These are phyloP conservation scores for Talaromyces sp. DNA, from an alignment of 2,329 filamentous ascomycete genomes.

Conservation along the genomic window DNA sequence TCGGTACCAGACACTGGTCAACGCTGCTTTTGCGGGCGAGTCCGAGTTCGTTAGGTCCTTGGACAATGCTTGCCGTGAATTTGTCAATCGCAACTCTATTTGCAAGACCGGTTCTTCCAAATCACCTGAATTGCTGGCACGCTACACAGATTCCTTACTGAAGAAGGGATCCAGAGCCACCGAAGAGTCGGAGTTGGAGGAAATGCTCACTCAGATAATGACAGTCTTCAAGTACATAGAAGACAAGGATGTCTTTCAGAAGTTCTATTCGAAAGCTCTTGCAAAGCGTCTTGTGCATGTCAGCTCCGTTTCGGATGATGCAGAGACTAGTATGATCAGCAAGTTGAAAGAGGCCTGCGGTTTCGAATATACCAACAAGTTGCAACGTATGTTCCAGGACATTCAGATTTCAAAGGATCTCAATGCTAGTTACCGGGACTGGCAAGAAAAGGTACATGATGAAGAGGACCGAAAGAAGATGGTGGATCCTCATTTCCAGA, in stretches of 20 bases:
- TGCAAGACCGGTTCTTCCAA: conserved; percentile 92
- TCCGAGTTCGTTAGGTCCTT: conserved; percentile 94
- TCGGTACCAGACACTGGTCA: conserved; percentile 86
- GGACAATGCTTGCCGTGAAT: conserved; percentile 95
- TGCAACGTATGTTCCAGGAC: conserved; percentile 99
- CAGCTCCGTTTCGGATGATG: conserved; percentile 93
- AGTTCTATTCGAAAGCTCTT: conserved; percentile 96
- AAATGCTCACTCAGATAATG: conserved; percentile 88
- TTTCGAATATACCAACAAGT: conserved; percentile 98
- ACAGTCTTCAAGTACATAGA: conserved; percentile 99
- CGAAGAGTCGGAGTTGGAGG: conserved; percentile 90
- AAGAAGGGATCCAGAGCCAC: conserved; percentile 87
- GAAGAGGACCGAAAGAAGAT: conserved; percentile 63
- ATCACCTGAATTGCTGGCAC: conserved; percentile 89
- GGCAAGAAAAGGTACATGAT: conserved; percentile 63
- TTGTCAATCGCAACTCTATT: conserved; percentile 95
- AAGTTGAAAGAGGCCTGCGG: conserved; percentile 98
- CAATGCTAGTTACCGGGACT: conserved; percentile 81
- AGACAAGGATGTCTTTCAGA: conserved; percentile 99
- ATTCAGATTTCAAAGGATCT: conserved; percentile 99
- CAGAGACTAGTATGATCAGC: conserved; percentile 98
- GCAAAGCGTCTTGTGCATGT: conserved; percentile 91
- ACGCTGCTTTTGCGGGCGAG: conserved; percentile 88
- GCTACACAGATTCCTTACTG: conserved; percentile 88
- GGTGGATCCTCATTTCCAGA: conserved; percentile 83